Conservation (phyloP, 225 moss, liverwort and hornwort species). For the Polytrichum formosum region DNA sequence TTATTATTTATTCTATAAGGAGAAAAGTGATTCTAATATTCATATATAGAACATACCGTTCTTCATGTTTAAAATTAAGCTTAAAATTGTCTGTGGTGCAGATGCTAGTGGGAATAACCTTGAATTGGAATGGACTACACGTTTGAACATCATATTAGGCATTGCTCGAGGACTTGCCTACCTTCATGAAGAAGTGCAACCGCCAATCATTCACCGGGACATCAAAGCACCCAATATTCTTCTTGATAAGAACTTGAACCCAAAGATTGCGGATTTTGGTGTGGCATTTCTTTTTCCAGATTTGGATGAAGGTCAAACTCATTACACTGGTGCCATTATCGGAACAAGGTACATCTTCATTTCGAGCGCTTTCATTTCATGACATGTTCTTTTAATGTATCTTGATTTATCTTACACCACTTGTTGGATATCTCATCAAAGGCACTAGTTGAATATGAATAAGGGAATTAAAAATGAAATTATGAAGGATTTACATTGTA, state of each 20-base stretch:
- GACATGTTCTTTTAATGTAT: too few species aligned
- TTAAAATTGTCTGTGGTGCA: not conserved
- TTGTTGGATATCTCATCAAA: too few species aligned
- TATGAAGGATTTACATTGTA: too few species aligned
- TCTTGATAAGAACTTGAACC: constrained; percentile 30
- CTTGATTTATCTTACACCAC: too few species aligned
- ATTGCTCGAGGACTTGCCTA: constrained; percentile 37
- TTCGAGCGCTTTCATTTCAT: too few species aligned
- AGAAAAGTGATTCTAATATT: too few species aligned
- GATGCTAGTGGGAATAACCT: constrained; percentile 26
- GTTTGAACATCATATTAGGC: constrained; percentile 33
- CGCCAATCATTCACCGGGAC: constrained; percentile 16
- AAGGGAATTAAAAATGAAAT: too few species aligned
- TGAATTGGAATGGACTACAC: constrained; percentile 31
- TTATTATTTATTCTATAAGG: too few species aligned
- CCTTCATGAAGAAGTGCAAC: constrained; percentile 40
- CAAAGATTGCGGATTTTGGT: constrained; percentile 49
- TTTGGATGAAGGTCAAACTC: constrained; percentile 31
- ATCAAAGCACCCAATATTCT: constrained; percentile 35
- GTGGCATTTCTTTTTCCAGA: constrained; percentile 41
- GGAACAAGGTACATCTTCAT: constrained; percentile 35
- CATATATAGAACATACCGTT: too few species aligned
- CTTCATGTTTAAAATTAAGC: too few species aligned
- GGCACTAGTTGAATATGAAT: too few species aligned
- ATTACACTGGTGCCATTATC: constrained; percentile 30